phyloP scores from a whole-genome alignment of 2,329 filamentous ascomycete species.

The Verticillium dahliae region DNA sequence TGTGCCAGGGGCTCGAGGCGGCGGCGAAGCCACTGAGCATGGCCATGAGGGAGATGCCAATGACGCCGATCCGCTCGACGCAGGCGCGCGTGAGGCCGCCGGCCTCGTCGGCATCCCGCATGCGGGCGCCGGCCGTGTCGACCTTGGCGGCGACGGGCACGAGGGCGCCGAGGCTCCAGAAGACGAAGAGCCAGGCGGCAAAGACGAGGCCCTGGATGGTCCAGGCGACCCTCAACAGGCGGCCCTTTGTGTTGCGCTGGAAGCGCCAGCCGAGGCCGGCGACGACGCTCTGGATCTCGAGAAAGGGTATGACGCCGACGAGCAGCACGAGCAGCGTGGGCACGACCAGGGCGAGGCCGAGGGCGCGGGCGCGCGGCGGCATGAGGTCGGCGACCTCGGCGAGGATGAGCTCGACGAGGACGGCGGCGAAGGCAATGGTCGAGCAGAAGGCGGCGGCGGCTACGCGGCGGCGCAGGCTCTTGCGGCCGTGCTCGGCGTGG shows the following conservation, averaged over 20 bases:
- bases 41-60: slow-evolving; percentile 82
- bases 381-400: slow-evolving; percentile 76
- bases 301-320: slow-evolving; percentile 67
- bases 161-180: slow-evolving; percentile 69
- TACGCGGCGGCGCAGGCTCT: slow-evolving; percentile 41
- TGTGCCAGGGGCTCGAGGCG: slow-evolving; percentile 83
- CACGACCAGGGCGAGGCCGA: slow-evolving; percentile 64
- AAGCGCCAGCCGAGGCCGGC: slow-evolving; percentile 56
- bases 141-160: slow-evolving; percentile 33
- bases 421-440: slow-evolving; percentile 70
- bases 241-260: slow-evolving; percentile 48
- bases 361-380: slow-evolving; percentile 57
- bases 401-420: slow-evolving; percentile 73
- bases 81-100: slow-evolving; percentile 43
- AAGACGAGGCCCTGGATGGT: slow-evolving; percentile 57
- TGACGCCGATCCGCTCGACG: slow-evolving; percentile 69
- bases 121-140: slow-evolving; percentile 14
- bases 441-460: slow-evolving; percentile 65
- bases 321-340: slow-evolving; percentile 65
- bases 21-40: slow-evolving; percentile 83
- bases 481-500: slow-evolving; percentile 51
- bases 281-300: slow-evolving; percentile 67
- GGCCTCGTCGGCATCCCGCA: slow-evolving; percentile 24
- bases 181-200: slow-evolving; percentile 60
- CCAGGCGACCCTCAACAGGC: slow-evolving; percentile 56